Conservation (phyloP, 768 basidiomycete genomes). For the Lyophyllum shimeji region DNA sequence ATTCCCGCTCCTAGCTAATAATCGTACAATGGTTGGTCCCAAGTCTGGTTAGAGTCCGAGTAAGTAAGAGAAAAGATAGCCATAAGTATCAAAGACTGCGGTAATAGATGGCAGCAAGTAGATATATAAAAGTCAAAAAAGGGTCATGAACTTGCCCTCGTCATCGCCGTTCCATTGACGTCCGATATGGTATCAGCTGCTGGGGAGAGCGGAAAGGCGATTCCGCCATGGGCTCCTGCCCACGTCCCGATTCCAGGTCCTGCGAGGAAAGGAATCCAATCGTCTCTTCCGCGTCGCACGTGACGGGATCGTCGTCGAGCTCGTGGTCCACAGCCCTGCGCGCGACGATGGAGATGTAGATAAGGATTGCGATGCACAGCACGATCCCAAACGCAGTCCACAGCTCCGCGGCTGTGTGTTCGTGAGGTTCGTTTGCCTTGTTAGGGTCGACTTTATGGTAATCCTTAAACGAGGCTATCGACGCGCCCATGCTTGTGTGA, state of each 20-base stretch:
- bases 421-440: constrained; percentile 37
- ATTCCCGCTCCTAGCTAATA: constrained; percentile 7
- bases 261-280: constrained; percentile 49
- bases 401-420: constrained; percentile 50
- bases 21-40: constrained; percentile 16
- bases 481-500: constrained; percentile 85
- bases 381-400: constrained; percentile 70
- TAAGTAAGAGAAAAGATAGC: constrained; percentile 2
- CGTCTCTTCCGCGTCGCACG: constrained; percentile 45
- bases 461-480: constrained; percentile 81
- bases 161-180: constrained; percentile 17
- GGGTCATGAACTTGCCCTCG: not conserved
- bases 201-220: constrained; percentile 37
- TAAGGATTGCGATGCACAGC: constrained; percentile 71
- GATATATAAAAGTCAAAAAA: constrained; percentile 5
- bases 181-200: constrained; percentile 25
- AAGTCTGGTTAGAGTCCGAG: constrained; percentile 14
- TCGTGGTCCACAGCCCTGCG: constrained; percentile 59
- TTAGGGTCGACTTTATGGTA: constrained; percentile 44
- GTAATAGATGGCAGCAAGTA: not conserved
- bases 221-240: constrained; percentile 45
- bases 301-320: constrained; percentile 37
- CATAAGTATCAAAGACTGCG: constrained; percentile 6
- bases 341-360: constrained; percentile 81
- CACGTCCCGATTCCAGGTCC: constrained; percentile 32